Percentiles rank a stretch among this genome's conserved stretches.
These are phyloP conservation scores for Monosporascus sp. DNA, from an alignment of 2,329 filamentous ascomycete species.

Conservation along the genomic window DNA sequence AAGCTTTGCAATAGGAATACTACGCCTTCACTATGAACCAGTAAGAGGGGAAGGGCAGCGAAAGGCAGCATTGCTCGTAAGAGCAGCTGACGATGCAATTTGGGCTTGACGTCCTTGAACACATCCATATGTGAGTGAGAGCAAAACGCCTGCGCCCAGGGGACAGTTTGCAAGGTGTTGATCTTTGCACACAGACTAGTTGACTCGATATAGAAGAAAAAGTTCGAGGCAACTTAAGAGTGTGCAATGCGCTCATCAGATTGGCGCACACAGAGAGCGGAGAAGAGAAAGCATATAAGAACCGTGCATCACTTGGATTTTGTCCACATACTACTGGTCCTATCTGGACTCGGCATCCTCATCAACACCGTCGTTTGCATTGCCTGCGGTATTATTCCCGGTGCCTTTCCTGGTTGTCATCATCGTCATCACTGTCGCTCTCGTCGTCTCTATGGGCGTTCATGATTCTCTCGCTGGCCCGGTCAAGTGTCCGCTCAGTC, in stretches of 20 bases:
- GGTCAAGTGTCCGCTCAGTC: slow-evolving; percentile 66
- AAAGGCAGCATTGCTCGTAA: slow-evolving; percentile 13
- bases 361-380: slow-evolving; percentile 17
- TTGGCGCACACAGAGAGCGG: neutral
- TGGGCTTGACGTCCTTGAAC: slow-evolving; percentile 30
- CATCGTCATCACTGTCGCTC: slow-evolving; percentile 53
- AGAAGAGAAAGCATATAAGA: neutral
- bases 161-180: slow-evolving; percentile 39
- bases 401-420: slow-evolving; percentile 30
- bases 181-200: slow-evolving; percentile 98
- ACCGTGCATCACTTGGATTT: slow-evolving; percentile 3
- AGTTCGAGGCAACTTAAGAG: slow-evolving; percentile 92
- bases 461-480: slow-evolving; percentile 72
- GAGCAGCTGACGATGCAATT: slow-evolving; percentile 19
- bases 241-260: slow-evolving; percentile 55
- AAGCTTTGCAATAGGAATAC: neutral
- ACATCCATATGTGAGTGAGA: slow-evolving; percentile 27
- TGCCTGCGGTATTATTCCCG: slow-evolving; percentile 9
- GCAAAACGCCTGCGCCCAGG: slow-evolving; percentile 49
- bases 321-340: slow-evolving; percentile 3
- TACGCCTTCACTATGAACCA: neutral
- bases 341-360: slow-evolving; percentile 12
- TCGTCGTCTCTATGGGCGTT: slow-evolving; percentile 66
- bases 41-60: slow-evolving; percentile 13
- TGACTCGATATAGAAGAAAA: slow-evolving; percentile 75